Base-by-base conservation (phyloP, 202 grass and related monocot species). In the Cymbopogon flexuosus region DNA sequence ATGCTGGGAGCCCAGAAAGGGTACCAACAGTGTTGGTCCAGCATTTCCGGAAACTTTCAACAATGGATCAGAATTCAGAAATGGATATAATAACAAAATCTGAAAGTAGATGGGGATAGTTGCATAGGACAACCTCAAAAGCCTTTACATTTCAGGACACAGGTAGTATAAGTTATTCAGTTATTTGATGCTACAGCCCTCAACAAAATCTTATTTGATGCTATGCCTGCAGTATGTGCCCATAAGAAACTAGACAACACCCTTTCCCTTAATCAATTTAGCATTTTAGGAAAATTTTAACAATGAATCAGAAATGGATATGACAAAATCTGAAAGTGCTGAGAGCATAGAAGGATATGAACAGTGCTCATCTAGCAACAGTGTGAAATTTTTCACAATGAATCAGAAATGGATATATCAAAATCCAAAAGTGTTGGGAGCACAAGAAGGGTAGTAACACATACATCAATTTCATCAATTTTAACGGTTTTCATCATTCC, bases 401-500 rank as follows among this genome's bases (percentile, higher is more conserved):
- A 13, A 13, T 56, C 60, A 51, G 16, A 61, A 72, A 18, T 22
- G 18, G 3, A 74, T 73, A 73, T 6, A 29, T 15, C 2, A 37
- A 29, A 49, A 40, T 37, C 45, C 70, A 14, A 23, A 81, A 64
- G 8, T 69, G 10, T n/a, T 56, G 11, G 6, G 10, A 62, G 30
- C 41, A 80, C 57, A 16, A 8, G 57, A 79, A 29, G 4, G 10
- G 30, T 11, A 46, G 66, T 29, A 3, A 37, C 34, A 65, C 85
- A 77, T 89, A 96, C 93, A 85, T 96, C 93, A 80, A 96, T 92
- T 46, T 92, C 93, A 27, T 90, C 88, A 65, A 96, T 92, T 75
- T 88, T 89, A 73, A 92, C 93, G 1, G 90, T 96, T 78, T 96
- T 92, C 93, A 96, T 96, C 90, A 90, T 87, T 54, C 90, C 90